Evolutionary conservation across 2,329 filamentous ascomycete genomes (phyloP).

Genomic region (Xylariaceae sp.): DNA sequence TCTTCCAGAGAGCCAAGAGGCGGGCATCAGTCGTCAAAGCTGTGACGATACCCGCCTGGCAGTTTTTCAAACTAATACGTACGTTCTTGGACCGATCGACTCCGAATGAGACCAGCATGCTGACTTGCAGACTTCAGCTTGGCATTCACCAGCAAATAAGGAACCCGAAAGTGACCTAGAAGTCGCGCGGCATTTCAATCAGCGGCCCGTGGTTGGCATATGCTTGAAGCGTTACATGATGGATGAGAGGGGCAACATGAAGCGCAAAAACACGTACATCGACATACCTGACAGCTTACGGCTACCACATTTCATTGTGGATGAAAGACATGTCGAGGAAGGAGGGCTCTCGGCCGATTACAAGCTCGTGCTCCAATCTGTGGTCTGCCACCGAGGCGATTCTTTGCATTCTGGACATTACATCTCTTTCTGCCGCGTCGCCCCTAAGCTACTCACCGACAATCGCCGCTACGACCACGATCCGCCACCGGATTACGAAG

Average conservation of each 20-base stretch:
- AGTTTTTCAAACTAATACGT: conserved; percentile 92
- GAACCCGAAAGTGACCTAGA: conserved; percentile 62
- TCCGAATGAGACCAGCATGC: no score
- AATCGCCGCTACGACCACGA: conserved; percentile 49
- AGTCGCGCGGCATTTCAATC: conserved; percentile 80
- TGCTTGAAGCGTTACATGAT: conserved; percentile 87
- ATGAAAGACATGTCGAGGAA: conserved; percentile 58
- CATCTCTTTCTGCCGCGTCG: conserved; percentile 73
- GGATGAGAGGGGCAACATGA: conserved; percentile 58
- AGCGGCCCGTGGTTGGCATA: conserved; percentile 81
- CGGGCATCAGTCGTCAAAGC: conserved; percentile 59
- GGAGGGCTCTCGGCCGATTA: conserved; percentile 78
- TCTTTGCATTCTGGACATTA: conserved; percentile 89
- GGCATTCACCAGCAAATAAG: conserved; percentile 61
- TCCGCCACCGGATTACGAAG: conserved; percentile 58
- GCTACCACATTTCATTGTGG: conserved; percentile 82
- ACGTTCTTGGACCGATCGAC: no score
- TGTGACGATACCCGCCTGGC: conserved; percentile 93
- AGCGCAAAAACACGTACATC: conserved; percentile 71
- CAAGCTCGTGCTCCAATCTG: conserved; percentile 83
- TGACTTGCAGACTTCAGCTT: conserved; percentile 63
- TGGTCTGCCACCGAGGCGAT: conserved; percentile 84
- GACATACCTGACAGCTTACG: conserved; percentile 80
- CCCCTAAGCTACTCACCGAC: conserved; percentile 52
- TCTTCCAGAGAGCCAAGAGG: conserved; percentile 36